Evolutionary conservation across 805 yeast species (phyloP), one percentile per base, ranked within the genome.

Genomic region (Wickerhamomyces tratensis): DNA sequence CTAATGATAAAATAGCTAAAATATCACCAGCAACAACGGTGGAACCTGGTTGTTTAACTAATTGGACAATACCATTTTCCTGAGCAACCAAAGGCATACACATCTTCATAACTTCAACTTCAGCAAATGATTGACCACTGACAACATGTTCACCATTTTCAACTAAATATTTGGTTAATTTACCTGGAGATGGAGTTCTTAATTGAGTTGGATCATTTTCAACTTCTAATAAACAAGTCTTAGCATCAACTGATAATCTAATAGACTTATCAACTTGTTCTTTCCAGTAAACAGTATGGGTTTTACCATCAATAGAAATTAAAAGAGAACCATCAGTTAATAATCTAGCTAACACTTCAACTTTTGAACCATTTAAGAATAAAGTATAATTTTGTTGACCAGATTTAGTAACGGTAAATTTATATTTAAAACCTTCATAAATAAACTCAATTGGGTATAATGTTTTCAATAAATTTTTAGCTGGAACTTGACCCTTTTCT

Each of bases 91-190:
- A 74, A 40, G 98, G 97, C 97, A 93, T 93, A 66, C 89, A 88
- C 98, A 93, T 93, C 67, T 93, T 93, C 99, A 93, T 93, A 52
- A 93, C 98, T 69, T 93, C 99, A 44, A 93, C 96, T 69, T 93
- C 98, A 36, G 98, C 98, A 58, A 78, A 94, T 38, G 97, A 81
- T 67, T 91, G 95, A 47, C 98, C 98, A 46, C 93, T 79, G 41
- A 65, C 67, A 54, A 93, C 76, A 58, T 91, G 98, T 49, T 91
- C 98, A 52, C 98, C 98, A 54, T 82, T 83, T 59, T 94, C 98
- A 47, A 93, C 95, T 52, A 93, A 71, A 62, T 80, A 93, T 61
- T 86, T 86, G 48, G 91, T 95, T 52, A 93, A 75, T 68, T 93
- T 93, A 72, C 99, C 99, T 42, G 98, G 99, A 29, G 98, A 93